Evolutionary conservation across 768 basidiomycete species (phyloP), one percentile per base, ranked within the genome.

Genomic region (Sporobolomyces roseus): DNA sequence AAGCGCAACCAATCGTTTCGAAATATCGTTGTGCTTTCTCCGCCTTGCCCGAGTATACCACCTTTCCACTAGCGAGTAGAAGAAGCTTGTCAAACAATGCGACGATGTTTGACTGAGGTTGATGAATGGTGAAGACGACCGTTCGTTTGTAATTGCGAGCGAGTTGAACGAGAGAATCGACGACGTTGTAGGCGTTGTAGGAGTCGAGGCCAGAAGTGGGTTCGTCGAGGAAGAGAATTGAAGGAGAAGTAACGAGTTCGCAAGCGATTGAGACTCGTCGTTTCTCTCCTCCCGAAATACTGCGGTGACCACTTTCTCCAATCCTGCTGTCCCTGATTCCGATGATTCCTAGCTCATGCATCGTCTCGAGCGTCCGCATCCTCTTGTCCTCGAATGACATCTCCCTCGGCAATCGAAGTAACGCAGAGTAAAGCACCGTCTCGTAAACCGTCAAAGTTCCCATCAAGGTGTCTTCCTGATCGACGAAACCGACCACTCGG

Each of bases 381-480:
- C 89, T 88, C 84, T 99, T 98, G n/a, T 93, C 93, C 79, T 88
- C 89, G 58, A 87, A 82, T 70, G 90, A 90, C 94, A 98, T 98
- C 73, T 96, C 93, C 74, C 93, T 81, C 19, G 96, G 96, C 32
- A 99, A 78, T 72, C 96, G 80, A 75, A 99, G 78, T 53, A 98
- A 77, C 17, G 96, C 96, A 59, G 90, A 93, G 77, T 96, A 96
- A 61, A 98, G 78, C 23, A 99, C 88, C 0, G 93, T 97, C 82
- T 99, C 96, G 78, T 97, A 98, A 27, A 98, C 96, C 4, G 94
- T 99, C 79, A 98, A 81, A 12, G 94, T 98, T 76, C 88, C 85
- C 89, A 99, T 94, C 71, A 99, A 80, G 14, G 92, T 96, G 78
- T 99, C 96, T 78, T 98, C 96, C 79, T 99, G 96, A 77, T 99